These are phyloP conservation scores for Talaromyces verruculosus DNA, from an alignment of 2,329 filamentous ascomycete genomes.

Conservation along the genomic window DNA sequence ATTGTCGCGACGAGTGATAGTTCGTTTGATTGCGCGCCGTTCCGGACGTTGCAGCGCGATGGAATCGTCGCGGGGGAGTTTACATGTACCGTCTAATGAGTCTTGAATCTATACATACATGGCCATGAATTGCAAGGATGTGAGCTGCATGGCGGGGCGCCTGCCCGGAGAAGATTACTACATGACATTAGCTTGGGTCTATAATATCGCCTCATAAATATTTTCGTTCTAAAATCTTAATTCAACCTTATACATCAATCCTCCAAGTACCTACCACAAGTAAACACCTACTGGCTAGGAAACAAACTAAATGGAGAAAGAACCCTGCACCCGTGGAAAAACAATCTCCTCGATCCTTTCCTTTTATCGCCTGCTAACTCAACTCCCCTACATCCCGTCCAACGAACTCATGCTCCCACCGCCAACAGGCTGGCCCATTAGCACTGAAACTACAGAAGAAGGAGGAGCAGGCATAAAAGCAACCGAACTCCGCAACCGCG, in stretches of 20 bases:
- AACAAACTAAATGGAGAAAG: background rate
- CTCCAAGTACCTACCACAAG: background rate
- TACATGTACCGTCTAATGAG: background rate
- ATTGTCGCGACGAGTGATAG: background rate
- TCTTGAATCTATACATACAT: background rate
- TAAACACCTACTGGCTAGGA: background rate
- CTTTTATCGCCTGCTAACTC: slow-evolving; percentile 14
- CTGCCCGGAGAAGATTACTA: background rate
- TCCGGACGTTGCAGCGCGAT: slow-evolving; percentile 60
- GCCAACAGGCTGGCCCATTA: slow-evolving; percentile 6
- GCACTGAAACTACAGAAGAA: background rate
- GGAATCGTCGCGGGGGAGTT: slow-evolving; percentile 54
- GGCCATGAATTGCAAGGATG: background rate
- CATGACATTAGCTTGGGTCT: background rate
- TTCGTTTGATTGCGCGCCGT: slow-evolving; percentile 45
- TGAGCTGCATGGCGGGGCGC: background rate
- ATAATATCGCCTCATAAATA: background rate
- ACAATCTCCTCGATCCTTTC: slow-evolving; percentile 13
- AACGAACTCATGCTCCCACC: slow-evolving; percentile 18
- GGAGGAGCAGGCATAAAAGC: background rate
- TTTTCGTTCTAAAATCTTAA: background rate
- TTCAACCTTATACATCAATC: background rate
- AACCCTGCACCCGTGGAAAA: slow-evolving; percentile 13
- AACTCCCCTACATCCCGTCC: slow-evolving; percentile 19
- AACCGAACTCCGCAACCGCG: slow-evolving; percentile 1